Evolutionary conservation across 192 early-diverging fungal species (phyloP).

Genomic region (Blastocladiella britannica): DNA sequence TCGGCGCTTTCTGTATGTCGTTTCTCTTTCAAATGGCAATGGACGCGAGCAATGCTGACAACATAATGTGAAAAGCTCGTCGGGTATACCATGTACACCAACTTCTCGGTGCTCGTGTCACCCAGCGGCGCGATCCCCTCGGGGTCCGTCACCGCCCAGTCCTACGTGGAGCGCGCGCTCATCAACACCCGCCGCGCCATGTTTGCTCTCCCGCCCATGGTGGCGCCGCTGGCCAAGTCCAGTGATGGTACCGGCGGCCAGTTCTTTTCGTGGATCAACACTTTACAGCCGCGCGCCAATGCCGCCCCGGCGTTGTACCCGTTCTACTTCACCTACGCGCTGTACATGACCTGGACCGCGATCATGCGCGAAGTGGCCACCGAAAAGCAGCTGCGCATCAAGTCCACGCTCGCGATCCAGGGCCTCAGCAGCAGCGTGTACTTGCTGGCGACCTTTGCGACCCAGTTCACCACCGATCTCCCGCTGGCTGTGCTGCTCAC

Average conservation of each 20-base stretch:
- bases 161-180: slow-evolving; percentile 16
- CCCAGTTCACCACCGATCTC: slow-evolving; percentile 8
- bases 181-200: slow-evolving; percentile 16
- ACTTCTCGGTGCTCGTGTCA: slow-evolving; percentile 13
- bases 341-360: slow-evolving; percentile 15
- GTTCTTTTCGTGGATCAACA: slow-evolving; percentile 13
- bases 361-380: slow-evolving; percentile 12
- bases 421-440: slow-evolving; percentile 7
- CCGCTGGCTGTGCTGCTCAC: slow-evolving; percentile 11
- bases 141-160: slow-evolving; percentile 16
- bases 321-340: slow-evolving; percentile 16
- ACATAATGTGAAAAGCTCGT: too few species aligned
- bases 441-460: slow-evolving; percentile 1
- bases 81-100: slow-evolving; percentile 14
- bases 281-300: slow-evolving; percentile 9
- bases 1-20: too few species aligned
- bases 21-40: too few species aligned
- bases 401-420: slow-evolving; percentile 15
- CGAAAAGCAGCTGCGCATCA: slow-evolving; percentile 14
- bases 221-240: slow-evolving; percentile 12
- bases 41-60: too few species aligned
- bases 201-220: slow-evolving; percentile 8
- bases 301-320: slow-evolving; percentile 12
- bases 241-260: slow-evolving; percentile 8
- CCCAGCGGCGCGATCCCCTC: slow-evolving; percentile 6